Evolutionary conservation across 805 yeast species (phyloP), one percentile per base, ranked within the genome.

Genomic region (Yamadazyma paraphyllophila): DNA sequence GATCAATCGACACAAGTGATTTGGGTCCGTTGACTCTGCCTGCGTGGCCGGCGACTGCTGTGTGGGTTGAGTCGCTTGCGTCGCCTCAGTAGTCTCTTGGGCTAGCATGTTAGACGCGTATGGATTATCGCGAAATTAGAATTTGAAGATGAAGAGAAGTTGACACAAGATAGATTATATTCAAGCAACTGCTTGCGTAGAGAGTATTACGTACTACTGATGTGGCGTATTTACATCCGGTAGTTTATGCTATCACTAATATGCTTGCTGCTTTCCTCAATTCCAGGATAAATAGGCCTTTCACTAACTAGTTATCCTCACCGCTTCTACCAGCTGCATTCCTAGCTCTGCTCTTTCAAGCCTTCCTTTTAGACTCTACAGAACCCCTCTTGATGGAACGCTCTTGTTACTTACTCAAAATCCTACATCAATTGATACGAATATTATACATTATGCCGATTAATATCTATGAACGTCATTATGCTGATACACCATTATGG

Each of bases 1-100:
- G 30, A 82, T 77, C 43, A 82, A 63, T 39, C 84, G 67, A 52
- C 83, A 77, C n/a, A 82, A 71, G 12, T 62, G 62, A 45, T 59
- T 57, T 10, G 51, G 49, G 43, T 65, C 68, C 4, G 56, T 45
- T 48, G 55, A 51, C 49, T 56, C 64, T 8, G 65, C 54, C 43
- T 65, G 68, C 1, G 64, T 60, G 16, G 54, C 57, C 39, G 65
- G 64, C 8, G 68, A 64, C 56, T 61, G 69, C 49, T 69, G 75
- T 8, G 73, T 69, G 37, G 69, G 67, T 49, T 67, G 69, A 3
- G 69, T 63, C 10, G 48, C 46, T 50, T 62, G 67, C 10, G 69
- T 64, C 17, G 66, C 42, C 34, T 43, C 32, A 12, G 31, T 25
- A 8, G 27, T 14, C 31, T 29, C 31, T 29, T 32, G 40, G 40